phyloP scores from a whole-genome alignment of 1,284 basidiomycete species.

The Ustilago sp. region DNA sequence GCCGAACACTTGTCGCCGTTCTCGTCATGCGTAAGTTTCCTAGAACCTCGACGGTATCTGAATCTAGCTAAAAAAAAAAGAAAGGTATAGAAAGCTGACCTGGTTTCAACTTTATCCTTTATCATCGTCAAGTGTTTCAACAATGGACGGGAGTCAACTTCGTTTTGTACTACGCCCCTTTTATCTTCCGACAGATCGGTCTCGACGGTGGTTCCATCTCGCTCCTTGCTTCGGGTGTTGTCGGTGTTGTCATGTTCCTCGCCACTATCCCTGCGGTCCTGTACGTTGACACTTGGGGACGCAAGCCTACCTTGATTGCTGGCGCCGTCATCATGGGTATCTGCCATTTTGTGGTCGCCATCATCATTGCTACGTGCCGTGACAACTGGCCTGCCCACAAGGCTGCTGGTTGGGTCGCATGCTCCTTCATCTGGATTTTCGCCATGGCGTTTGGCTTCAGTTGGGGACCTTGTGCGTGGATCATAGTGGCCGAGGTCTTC shows the following conservation, averaged over 20 bases:
- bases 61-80: neutral
- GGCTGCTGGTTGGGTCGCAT: conserved; percentile 36
- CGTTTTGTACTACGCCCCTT: conserved; percentile 45
- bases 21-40: conserved; percentile 73
- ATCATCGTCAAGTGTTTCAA: no score
- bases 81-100: conserved; percentile 19
- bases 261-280: conserved; percentile 54
- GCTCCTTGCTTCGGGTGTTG: conserved; percentile 37
- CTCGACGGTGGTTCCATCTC: conserved; percentile 28
- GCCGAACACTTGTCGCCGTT: conserved; percentile 75
- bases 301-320: conserved; percentile 47
- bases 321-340: conserved; percentile 46
- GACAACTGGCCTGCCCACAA: conserved; percentile 35
- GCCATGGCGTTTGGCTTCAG: no score
- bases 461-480: neutral
- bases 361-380: conserved; percentile 34
- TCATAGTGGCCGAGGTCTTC: conserved; percentile 44
- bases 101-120: no score
- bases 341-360: conserved; percentile 43
- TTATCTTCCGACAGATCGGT: conserved; percentile 41
- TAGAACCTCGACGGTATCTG: no score
- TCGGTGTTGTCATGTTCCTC: conserved; percentile 55
- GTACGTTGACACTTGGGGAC: conserved; percentile 50
- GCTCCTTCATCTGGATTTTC: conserved; percentile 20
- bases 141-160: conserved; percentile 29